These are phyloP conservation scores for Nicotiana tabacum DNA, from an alignment of 257 asterid species.

Conservation along the genomic window DNA sequence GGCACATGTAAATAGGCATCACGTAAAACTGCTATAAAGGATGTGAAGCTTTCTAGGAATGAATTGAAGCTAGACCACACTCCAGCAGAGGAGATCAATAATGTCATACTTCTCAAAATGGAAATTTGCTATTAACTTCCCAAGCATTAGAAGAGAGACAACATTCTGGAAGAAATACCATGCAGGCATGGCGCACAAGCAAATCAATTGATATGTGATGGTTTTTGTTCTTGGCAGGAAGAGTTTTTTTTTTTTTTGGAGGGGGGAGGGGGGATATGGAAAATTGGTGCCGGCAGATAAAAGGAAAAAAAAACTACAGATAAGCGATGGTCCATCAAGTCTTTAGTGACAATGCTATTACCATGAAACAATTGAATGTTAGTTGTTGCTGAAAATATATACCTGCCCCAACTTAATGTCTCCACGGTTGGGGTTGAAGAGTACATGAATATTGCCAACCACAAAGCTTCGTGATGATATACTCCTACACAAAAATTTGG, in stretches of 20 bases:
- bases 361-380: not conserved
- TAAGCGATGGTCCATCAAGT: not conserved
- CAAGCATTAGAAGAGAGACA: not conserved
- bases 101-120: slow-evolving; percentile 8
- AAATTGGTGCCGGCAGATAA: not conserved
- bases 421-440: slow-evolving; percentile 87
- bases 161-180: not conserved
- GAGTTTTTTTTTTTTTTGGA: too few species aligned
- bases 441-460: slow-evolving; percentile 81
- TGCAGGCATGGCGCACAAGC: not conserved
- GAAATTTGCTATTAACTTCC: not conserved
- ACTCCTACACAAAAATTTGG: slow-evolving; percentile 22
- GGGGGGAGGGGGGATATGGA: not conserved
- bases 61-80: not conserved
- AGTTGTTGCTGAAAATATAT: slow-evolving; percentile 7
- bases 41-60: not conserved
- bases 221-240: not conserved
- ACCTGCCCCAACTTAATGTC: slow-evolving; percentile 96
- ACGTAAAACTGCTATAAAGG: not conserved
- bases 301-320: not conserved
- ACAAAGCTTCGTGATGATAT: slow-evolving; percentile 38
- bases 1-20: not conserved
- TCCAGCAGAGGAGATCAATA: not conserved
- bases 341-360: not conserved
- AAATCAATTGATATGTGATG: not conserved